A percentile compares a stretch with the other conserved stretches of the same genome.
Evolutionary conservation across 495 filamentous ascomycete species (phyloP).

Genomic region (Aspergillus cavernicola): DNA sequence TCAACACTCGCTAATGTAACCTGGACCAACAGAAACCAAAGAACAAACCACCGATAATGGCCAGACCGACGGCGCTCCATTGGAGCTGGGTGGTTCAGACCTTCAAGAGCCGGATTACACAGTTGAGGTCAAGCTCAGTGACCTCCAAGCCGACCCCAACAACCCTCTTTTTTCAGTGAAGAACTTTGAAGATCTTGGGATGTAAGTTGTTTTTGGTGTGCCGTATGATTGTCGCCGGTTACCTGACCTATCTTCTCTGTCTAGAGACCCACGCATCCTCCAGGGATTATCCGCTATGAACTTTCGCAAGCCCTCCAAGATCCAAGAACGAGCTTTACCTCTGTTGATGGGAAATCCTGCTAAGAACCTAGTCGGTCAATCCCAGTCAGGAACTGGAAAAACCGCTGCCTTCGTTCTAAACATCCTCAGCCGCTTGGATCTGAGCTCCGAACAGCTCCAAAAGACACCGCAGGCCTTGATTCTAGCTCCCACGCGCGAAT

Average conservation of each 20-base stretch:
- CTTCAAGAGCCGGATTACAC: slow-evolving; percentile 74
- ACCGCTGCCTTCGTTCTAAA: slow-evolving; percentile 95
- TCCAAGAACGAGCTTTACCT: slow-evolving; percentile 89
- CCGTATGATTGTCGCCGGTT: background rate
- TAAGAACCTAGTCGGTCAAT: slow-evolving; percentile 91
- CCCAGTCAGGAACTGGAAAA: slow-evolving; percentile 97
- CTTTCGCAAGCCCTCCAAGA: slow-evolving; percentile 94
- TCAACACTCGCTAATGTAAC: slow-evolving; percentile 16
- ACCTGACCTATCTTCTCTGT: slow-evolving; percentile 11
- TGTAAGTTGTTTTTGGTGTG: slow-evolving; percentile 53
- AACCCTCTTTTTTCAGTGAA: slow-evolving; percentile 84
- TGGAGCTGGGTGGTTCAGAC: slow-evolving; percentile 40
- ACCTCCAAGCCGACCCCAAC: slow-evolving; percentile 79
- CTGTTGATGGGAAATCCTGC: slow-evolving; percentile 80
- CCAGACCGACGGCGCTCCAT: slow-evolving; percentile 53
- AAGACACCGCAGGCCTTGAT: slow-evolving; percentile 78
- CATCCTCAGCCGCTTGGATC: slow-evolving; percentile 78
- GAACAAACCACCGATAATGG: slow-evolving; percentile 22
- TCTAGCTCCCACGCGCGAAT: slow-evolving; percentile 88
- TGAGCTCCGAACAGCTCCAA: slow-evolving; percentile 46
- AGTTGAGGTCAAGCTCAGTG: slow-evolving; percentile 86
- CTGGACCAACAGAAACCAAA: slow-evolving; percentile 3
- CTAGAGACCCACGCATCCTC: slow-evolving; percentile 48
- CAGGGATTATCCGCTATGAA: slow-evolving; percentile 72
- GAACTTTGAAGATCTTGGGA: slow-evolving; percentile 78